Evolutionary conservation across 768 basidiomycete species (phyloP).

Genomic region (Daedalea quercina): DNA sequence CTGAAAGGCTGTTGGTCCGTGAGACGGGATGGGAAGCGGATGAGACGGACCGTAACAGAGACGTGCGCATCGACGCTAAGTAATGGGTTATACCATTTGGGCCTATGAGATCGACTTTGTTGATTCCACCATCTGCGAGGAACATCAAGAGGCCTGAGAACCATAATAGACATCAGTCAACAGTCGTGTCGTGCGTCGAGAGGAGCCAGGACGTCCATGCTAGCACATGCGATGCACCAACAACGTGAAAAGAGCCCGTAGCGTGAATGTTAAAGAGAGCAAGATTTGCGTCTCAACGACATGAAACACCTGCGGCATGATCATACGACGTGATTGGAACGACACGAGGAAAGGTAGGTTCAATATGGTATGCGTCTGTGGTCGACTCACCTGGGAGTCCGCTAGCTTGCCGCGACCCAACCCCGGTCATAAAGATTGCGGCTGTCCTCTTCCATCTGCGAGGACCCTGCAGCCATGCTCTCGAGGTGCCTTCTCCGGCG

Average conservation of each 20-base stretch:
- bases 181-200: not conserved
- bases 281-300: too few species aligned
- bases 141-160: constrained; percentile 69
- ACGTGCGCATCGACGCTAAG: constrained; percentile 64
- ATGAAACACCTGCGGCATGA: too few species aligned
- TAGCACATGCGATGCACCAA: not conserved
- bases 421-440: constrained; percentile 67
- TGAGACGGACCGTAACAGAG: constrained; percentile 52
- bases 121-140: constrained; percentile 62
- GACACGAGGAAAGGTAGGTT: too few species aligned
- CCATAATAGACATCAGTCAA: not conserved
- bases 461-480: constrained; percentile 64
- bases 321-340: not conserved
- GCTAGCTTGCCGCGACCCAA: constrained; percentile 52
- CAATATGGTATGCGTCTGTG: too few species aligned
- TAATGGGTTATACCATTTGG: constrained; percentile 69
- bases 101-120: constrained; percentile 56
- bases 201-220: too few species aligned
- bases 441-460: constrained; percentile 60
- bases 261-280: too few species aligned
- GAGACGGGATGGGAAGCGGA: not conserved
- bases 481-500: constrained; percentile 72
- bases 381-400: constrained; percentile 69
- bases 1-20: not conserved
- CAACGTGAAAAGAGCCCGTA: not conserved